A percentile compares a stretch with the other conserved stretches of the same genome.
Conservation (phyloP, 805 yeast species). For the Phaffomyces thermotolerans region DNA sequence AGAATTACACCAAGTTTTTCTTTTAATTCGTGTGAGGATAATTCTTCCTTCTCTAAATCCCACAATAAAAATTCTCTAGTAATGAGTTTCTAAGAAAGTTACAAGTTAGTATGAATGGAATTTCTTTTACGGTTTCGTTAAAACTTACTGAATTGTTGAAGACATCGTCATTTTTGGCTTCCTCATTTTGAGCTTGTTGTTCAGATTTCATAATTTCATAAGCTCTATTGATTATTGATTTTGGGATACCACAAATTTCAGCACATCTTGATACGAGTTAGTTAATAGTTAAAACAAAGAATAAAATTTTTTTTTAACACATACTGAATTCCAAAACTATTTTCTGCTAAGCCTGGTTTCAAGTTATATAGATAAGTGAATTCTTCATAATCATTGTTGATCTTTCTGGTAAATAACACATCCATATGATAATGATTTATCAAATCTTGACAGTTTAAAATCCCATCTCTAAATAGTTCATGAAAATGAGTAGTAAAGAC, state of each 20-base stretch:
- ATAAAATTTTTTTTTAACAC: not conserved
- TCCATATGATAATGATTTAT: slow-evolving; percentile 32
- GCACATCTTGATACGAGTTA: slow-evolving; percentile 27
- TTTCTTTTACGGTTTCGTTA: not conserved
- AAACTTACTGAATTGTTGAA: slow-evolving; percentile 5
- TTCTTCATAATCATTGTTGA: not conserved
- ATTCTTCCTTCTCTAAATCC: slow-evolving; percentile 13
- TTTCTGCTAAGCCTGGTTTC: slow-evolving; percentile 25
- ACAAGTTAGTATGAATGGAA: not conserved
- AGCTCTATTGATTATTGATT: slow-evolving; percentile 28
- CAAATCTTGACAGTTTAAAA: slow-evolving; percentile 16
- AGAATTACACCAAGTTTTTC: slow-evolving; percentile 1
- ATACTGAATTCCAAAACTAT: slow-evolving; percentile 30
- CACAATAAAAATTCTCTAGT: slow-evolving; percentile 15
- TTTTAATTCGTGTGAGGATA: not conserved
- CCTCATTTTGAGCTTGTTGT: slow-evolving; percentile 7
- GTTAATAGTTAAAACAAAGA: not conserved
- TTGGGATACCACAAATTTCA: slow-evolving; percentile 28
- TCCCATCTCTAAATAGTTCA: slow-evolving; percentile 28
- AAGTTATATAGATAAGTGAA: slow-evolving; percentile 30
- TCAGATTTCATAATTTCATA: slow-evolving; percentile 18
- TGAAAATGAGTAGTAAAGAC: slow-evolving; percentile 38
- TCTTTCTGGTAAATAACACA: slow-evolving; percentile 15
- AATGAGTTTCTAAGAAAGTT: slow-evolving; percentile 6
- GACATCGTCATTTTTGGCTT: not conserved